Conservation (phyloP, 2,329 filamentous ascomycete species). For the Pseudogymnoascus verrucosus region DNA sequence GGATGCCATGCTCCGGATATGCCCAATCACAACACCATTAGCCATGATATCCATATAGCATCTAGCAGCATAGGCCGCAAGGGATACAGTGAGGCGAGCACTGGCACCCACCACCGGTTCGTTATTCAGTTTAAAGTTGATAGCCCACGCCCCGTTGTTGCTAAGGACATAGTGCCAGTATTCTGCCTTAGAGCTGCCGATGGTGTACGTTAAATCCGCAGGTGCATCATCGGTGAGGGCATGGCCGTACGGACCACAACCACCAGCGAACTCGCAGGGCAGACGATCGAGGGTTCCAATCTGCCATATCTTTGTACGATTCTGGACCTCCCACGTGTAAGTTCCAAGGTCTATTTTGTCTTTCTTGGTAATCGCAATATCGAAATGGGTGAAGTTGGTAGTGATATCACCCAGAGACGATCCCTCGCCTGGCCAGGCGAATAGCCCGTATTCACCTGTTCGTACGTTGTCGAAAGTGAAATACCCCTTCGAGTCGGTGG, state of each 20-base stretch:
- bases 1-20: not conserved
- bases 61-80: constrained; percentile 12
- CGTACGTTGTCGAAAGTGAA: constrained; percentile 39
- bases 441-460: constrained; percentile 37
- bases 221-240: constrained; percentile 37
- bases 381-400: constrained; percentile 35
- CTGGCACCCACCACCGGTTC: not conserved
- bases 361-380: constrained; percentile 31
- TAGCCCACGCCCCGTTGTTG: constrained; percentile 11
- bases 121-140: constrained; percentile 9
- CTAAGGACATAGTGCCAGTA: constrained; percentile 44
- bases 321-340: constrained; percentile 34
- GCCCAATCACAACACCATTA: not conserved
- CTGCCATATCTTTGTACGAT: constrained; percentile 37
- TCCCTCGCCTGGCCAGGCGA: constrained; percentile 43
- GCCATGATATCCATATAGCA: not conserved
- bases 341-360: constrained; percentile 31
- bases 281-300: constrained; percentile 42
- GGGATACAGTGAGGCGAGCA: constrained; percentile 11
- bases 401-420: constrained; percentile 34
- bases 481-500: constrained; percentile 34
- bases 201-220: constrained; percentile 36
- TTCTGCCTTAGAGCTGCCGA: constrained; percentile 30
- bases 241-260: constrained; percentile 37
- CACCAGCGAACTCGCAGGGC: constrained; percentile 35